Conservation (phyloP, 805 yeast genomes). For the Komagataella ulmi region DNA sequence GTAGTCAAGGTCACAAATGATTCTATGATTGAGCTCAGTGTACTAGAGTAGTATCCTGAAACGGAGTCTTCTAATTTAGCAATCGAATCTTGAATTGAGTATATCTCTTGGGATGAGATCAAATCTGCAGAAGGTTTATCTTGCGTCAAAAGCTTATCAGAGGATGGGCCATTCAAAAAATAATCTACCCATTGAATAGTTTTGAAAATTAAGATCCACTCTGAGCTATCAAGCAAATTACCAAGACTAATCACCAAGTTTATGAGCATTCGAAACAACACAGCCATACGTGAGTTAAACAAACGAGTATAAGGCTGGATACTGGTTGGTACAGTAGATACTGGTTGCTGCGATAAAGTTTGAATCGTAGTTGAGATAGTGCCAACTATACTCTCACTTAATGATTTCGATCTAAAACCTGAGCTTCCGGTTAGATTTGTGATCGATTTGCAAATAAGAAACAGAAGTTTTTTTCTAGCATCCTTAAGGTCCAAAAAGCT, state of each 20-base stretch:
- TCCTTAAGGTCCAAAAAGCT: slow-evolving; percentile 53
- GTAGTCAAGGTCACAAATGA: slow-evolving; percentile 33
- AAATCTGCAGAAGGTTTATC: background rate
- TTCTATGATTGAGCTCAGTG: slow-evolving; percentile 33
- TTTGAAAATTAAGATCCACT: slow-evolving; percentile 53
- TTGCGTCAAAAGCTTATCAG: background rate
- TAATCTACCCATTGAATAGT: slow-evolving; percentile 74
- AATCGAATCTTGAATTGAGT: slow-evolving; percentile 37
- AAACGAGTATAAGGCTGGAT: slow-evolving; percentile 21
- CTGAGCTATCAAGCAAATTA: slow-evolving; percentile 37
- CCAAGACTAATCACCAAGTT: slow-evolving; percentile 79
- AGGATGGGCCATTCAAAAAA: slow-evolving; percentile 43
- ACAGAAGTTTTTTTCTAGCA: slow-evolving; percentile 44
- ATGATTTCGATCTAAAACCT: slow-evolving; percentile 22
- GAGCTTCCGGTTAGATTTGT: slow-evolving; percentile 23
- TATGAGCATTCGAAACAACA: slow-evolving; percentile 65
- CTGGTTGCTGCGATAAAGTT: slow-evolving; percentile 7
- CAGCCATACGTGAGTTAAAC: slow-evolving; percentile 54
- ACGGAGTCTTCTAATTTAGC: slow-evolving; percentile 9
- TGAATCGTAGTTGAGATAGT: slow-evolving; percentile 28
- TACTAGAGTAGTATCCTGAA: slow-evolving; percentile 36
- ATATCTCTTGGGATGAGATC: slow-evolving; percentile 30
- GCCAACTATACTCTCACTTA: slow-evolving; percentile 39
- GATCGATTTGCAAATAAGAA: slow-evolving; percentile 30
- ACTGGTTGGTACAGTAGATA: slow-evolving; percentile 1